phyloP scores from a whole-genome alignment of 352 stramenopile genomes.

The Phytophthora foliorum region DNA sequence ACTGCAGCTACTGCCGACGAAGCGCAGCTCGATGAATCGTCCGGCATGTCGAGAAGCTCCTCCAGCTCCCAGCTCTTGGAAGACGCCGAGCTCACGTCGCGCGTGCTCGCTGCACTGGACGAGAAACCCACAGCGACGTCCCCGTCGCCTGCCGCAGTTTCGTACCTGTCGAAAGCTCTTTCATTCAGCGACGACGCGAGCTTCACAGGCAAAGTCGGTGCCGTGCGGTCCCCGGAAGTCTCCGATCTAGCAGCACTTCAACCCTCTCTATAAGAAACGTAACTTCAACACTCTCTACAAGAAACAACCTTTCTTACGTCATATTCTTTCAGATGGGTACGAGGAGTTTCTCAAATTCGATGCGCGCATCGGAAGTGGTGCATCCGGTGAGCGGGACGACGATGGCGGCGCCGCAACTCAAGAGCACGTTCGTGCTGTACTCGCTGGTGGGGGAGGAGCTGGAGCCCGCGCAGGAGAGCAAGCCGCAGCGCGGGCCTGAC shows the following conservation, averaged over 20 bases:
- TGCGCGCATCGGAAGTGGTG: constrained; percentile 40
- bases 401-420: constrained; percentile 33
- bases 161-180: constrained; percentile 26
- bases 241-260: constrained; percentile 14
- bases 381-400: constrained; percentile 40
- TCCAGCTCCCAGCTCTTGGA: constrained; percentile 56
- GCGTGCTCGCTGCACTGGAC: constrained; percentile 64
- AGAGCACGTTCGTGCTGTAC: constrained; percentile 70
- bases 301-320: constrained; percentile 6
- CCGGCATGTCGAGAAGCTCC: constrained; percentile 43
- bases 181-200: constrained; percentile 4
- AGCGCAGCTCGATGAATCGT: constrained; percentile 6
- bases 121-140: constrained; percentile 32
- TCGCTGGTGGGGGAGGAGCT: constrained; percentile 70
- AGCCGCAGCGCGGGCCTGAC: constrained; percentile 49
- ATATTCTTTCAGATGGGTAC: constrained; percentile 15
- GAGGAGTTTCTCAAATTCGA: constrained; percentile 26
- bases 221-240: constrained; percentile 25
- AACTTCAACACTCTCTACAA: constrained; percentile 20
- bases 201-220: constrained; percentile 10
- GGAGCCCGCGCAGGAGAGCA: constrained; percentile 58
- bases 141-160: neutral
- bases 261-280: constrained; percentile 10
- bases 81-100: constrained; percentile 64
- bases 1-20: constrained; percentile 7